Evolutionary conservation across 2,329 filamentous ascomycete genomes (phyloP).

Genomic region (Alternaria infectoria): DNA sequence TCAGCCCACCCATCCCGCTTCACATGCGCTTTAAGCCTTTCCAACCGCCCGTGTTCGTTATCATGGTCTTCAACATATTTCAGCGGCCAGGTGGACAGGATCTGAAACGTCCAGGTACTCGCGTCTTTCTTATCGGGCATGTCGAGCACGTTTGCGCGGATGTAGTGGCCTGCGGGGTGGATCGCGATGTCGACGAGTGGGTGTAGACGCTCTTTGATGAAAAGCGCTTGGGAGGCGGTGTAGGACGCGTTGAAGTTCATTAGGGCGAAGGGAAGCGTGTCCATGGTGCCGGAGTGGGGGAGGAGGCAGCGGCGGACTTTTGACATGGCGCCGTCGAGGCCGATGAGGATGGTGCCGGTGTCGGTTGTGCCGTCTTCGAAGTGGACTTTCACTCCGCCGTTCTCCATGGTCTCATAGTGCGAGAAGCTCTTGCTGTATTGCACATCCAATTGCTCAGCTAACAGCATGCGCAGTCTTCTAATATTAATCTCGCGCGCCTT

Average conservation of each 20-base stretch:
- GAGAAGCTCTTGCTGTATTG: slow-evolving; percentile 30
- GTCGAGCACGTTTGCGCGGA: slow-evolving; percentile 40
- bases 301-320: slow-evolving; percentile 35
- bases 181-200: slow-evolving; percentile 42
- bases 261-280: slow-evolving; percentile 34
- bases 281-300: slow-evolving; percentile 23
- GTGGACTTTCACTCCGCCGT: slow-evolving; percentile 30
- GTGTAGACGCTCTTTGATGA: slow-evolving; percentile 33
- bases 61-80: slow-evolving; percentile 38
- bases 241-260: slow-evolving; percentile 42
- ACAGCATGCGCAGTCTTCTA: slow-evolving; percentile 46
- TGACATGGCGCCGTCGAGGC: slow-evolving; percentile 38
- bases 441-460: slow-evolving; percentile 46
- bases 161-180: slow-evolving; percentile 40
- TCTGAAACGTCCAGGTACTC: slow-evolving; percentile 45
- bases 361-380: slow-evolving; percentile 37
- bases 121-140: slow-evolving; percentile 41
- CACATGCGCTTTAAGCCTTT: slow-evolving; percentile 36
- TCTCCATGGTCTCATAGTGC: slow-evolving; percentile 20
- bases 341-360: slow-evolving; percentile 27
- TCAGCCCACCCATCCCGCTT: slow-evolving; percentile 39
- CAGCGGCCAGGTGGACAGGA: slow-evolving; percentile 38
- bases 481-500: slow-evolving; percentile 43
- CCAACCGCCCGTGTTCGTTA: slow-evolving; percentile 29
- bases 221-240: slow-evolving; percentile 29